Percentiles rank a stretch among this genome's conserved stretches.
phyloP scores from a whole-genome alignment of 768 basidiomycete genomes.

The Suillus discolor region DNA sequence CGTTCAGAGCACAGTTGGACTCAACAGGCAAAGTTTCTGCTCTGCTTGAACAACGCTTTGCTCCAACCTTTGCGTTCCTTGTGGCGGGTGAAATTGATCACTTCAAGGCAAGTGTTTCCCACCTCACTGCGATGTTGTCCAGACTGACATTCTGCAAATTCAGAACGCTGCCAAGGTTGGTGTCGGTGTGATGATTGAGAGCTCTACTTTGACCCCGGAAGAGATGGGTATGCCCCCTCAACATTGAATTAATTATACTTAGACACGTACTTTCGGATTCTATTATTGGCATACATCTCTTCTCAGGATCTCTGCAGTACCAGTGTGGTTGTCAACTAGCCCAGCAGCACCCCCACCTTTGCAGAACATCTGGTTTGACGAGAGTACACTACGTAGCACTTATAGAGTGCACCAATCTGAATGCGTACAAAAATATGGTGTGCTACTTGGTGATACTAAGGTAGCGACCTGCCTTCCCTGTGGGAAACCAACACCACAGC shows the following conservation, averaged over 20 bases:
- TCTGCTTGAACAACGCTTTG: slow-evolving; percentile 93
- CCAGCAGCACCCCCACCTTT: background rate
- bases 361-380: background rate
- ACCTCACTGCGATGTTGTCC: slow-evolving; percentile 5
- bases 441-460: background rate
- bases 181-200: slow-evolving; percentile 98
- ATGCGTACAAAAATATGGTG: background rate
- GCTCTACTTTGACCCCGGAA: slow-evolving; percentile 75
- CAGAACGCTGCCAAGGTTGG: slow-evolving; percentile 95
- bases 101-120: slow-evolving; percentile 71
- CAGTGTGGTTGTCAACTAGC: background rate
- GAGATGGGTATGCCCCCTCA: slow-evolving; percentile 73
- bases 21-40: slow-evolving; percentile 95
- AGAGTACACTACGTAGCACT: background rate
- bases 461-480: background rate
- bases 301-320: slow-evolving; percentile 11
- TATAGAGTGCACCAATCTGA: background rate
- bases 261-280: slow-evolving; percentile 28
- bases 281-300: slow-evolving; percentile 21
- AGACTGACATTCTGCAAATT: slow-evolving; percentile 5
- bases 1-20: slow-evolving; percentile 94
- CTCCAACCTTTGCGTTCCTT: slow-evolving; percentile 92
- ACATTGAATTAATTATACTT: slow-evolving; percentile 32
- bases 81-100: slow-evolving; percentile 98
- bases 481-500: background rate